Base-by-base conservation (phyloP, 192 early-diverging fungal genomes). In the Backusella psychrophila region DNA sequence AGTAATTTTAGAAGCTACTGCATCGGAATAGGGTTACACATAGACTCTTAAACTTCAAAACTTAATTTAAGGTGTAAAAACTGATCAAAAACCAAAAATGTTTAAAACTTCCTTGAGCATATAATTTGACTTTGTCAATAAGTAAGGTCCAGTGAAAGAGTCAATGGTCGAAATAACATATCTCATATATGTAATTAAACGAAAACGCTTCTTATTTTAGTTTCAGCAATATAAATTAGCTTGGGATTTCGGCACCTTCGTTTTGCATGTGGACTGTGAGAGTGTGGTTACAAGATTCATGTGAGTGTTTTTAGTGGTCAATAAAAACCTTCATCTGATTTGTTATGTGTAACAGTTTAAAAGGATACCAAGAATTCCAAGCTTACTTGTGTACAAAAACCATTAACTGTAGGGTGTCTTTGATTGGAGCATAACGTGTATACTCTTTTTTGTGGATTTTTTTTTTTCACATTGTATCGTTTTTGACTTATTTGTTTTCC, bases 271-370 rank as follows among this genome's bases (percentile, higher is more conserved):
- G 23, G 26, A 11, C 23, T 63, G 56, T 63, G 56, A 63, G 56
- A 63, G 56, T 63, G n/a, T 63, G 56, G 56, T 29, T 63, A 63
- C 56, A 63, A 63, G 56, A 63, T 63, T 63, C 56, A 63, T 29
- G 56, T 63, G 56, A 29, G 26, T 23, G 9, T 26, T 63, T 63
- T 63, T 29, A 63, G 56, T 63, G 56, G 56, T 21, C 23, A 63
- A 29, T 23, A 12, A 11, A 8, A 9, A 29, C 26, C 2, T 63
- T 63, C 56, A 29, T 63, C 56, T 63, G 56, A 63, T 63, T 63
- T 63, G 26, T 29, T 63, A 23, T 29, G 56, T 63, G 26, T n/a
- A 4, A 63, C 56, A 63, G 5, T 53, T 53, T 0, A 8, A 17
- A n/a, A 21, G 21, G n/a, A 33, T 53, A 53, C n/a, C n/a, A 63